These are phyloP conservation scores for Beauveria bassiana DNA, from an alignment of 2,329 filamentous ascomycete species.

Conservation along the genomic window DNA sequence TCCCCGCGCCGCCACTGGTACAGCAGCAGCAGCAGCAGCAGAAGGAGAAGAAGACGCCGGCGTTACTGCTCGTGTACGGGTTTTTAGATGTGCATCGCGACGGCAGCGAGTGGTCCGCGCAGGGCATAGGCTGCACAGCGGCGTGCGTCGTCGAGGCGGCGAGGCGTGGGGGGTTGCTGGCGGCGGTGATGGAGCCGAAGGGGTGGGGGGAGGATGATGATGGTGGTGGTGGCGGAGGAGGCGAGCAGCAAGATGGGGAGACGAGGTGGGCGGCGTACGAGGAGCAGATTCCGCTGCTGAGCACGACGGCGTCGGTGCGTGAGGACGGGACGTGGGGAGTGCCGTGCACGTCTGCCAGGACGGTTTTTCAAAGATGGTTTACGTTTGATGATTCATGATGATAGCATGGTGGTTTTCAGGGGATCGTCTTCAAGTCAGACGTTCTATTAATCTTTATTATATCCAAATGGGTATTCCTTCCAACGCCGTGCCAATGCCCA, in stretches of 20 bases:
- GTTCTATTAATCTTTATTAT: not conserved
- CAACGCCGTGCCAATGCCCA: constrained; percentile 6
- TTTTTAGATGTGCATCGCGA: constrained; percentile 57
- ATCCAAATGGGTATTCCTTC: constrained; percentile 1
- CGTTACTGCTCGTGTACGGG: constrained; percentile 52
- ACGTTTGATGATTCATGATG: constrained; percentile 11
- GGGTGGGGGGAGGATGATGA: constrained; percentile 20
- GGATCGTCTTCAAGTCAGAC: not conserved
- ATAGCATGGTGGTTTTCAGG: too few species aligned
- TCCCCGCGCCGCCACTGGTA: constrained; percentile 29
- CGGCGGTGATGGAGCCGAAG: constrained; percentile 40
- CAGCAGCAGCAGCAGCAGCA: not conserved
- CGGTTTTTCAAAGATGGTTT: constrained; percentile 61
- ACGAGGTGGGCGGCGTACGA: constrained; percentile 22
- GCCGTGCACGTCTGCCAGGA: constrained; percentile 48
- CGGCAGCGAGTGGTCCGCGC: constrained; percentile 67
- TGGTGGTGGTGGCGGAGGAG: not conserved
- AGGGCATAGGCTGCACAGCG: constrained; percentile 59
- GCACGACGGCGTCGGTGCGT: constrained; percentile 41
- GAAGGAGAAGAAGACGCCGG: constrained; percentile 24
- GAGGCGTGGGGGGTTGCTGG: constrained; percentile 31
- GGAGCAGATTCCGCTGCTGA: constrained; percentile 54
- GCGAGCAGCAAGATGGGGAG: not conserved
- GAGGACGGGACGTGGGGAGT: constrained; percentile 49
- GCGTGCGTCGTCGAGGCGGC: constrained; percentile 57